Conservation (phyloP, 345 rosid species). For the Pelargonium nanum region DNA sequence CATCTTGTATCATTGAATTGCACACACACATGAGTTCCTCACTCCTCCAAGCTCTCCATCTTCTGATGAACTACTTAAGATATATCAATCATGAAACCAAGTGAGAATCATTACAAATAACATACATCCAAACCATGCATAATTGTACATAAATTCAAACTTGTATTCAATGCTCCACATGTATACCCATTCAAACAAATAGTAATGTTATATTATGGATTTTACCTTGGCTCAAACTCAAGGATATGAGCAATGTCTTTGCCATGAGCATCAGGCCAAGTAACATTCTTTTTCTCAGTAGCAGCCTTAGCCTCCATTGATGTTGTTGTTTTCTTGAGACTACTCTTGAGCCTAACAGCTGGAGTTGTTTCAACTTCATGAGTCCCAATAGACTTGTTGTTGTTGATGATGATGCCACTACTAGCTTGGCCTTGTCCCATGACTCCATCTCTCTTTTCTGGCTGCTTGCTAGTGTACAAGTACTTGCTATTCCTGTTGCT, state of each 20-base stretch:
- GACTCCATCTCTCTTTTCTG: conserved; percentile 29
- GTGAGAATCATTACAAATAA: not conserved
- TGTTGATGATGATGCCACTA: conserved; percentile 8
- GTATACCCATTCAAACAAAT: not conserved
- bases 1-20: conserved; percentile 40
- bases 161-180: not conserved
- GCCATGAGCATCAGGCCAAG: conserved; percentile 75
- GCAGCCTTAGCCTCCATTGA: conserved; percentile 7
- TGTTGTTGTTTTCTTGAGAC: conserved; percentile 31
- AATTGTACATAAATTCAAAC: not conserved
- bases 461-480: conserved; percentile 15
- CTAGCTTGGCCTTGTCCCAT: conserved; percentile 17
- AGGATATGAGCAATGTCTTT: conserved; percentile 66
- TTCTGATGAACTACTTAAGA: conserved; percentile 32
- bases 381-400: conserved; percentile 14
- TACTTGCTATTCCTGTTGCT: conserved; percentile 14
- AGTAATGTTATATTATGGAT: not conserved
- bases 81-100: not conserved
- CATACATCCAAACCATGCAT: not conserved
- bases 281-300: conserved; percentile 52
- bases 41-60: conserved; percentile 54
- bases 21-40: conserved; percentile 47
- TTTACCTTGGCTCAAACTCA: conserved; percentile 64
- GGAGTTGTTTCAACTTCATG: conserved; percentile 15
- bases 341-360: conserved; percentile 59